Evolutionary conservation across 176 grass and related monocot genomes (phyloP).

Genomic region (Triticum dicoccoides): DNA sequence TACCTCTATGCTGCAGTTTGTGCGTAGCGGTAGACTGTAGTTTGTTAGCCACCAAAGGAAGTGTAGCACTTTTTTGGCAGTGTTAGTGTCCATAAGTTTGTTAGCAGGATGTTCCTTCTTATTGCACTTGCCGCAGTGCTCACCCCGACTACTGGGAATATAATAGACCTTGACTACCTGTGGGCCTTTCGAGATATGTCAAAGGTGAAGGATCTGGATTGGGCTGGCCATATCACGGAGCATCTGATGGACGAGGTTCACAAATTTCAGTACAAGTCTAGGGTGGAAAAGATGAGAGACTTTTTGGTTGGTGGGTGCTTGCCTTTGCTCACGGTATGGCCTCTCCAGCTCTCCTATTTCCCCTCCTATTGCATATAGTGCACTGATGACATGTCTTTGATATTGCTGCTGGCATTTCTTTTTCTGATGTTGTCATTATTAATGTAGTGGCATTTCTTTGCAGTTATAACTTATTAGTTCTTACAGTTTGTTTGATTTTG

Average conservation of each 20-base stretch:
- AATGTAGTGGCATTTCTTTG: not conserved
- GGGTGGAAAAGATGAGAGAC: not conserved
- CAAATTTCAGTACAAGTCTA: slow-evolving; percentile 5
- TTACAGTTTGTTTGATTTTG: not conserved
- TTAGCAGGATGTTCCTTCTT: not conserved
- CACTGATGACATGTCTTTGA: not conserved
- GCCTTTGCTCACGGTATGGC: slow-evolving; percentile 5
- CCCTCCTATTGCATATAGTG: not conserved
- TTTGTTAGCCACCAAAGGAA: no score
- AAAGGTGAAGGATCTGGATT: not conserved
- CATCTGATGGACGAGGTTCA: slow-evolving; percentile 11
- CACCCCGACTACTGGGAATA: slow-evolving; percentile 9
- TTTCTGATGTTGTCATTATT: not conserved
- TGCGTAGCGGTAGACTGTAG: no score
- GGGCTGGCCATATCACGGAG: slow-evolving; percentile 9
- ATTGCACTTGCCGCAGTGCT: not conserved
- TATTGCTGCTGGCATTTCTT: not conserved
- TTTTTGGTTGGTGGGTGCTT: slow-evolving; percentile 3
- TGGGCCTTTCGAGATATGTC: not conserved
- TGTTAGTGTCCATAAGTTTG: no score
- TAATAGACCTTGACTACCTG: slow-evolving; percentile 13
- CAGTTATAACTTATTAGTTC: not conserved
- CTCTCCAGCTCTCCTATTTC: not conserved
- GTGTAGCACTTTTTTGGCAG: no score
- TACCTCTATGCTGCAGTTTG: no score